These are phyloP conservation scores for Colletotrichum lindemuthianum DNA, from an alignment of 2,329 filamentous ascomycete genomes.

Conservation along the genomic window DNA sequence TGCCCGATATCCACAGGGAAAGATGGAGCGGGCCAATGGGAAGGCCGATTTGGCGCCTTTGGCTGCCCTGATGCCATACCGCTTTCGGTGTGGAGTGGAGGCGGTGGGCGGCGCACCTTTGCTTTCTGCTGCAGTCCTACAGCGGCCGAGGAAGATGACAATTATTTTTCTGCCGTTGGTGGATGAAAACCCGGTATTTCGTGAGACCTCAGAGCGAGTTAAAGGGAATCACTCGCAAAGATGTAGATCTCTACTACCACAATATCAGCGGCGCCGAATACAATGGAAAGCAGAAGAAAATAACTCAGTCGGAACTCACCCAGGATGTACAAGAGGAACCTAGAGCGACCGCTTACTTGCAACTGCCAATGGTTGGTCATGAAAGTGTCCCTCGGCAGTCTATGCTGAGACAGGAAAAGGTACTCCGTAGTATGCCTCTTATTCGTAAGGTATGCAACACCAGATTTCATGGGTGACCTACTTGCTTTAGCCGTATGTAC, in stretches of 20 bases:
- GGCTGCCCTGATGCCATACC: constrained; percentile 35
- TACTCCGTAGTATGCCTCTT: not conserved
- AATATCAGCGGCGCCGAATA: too few relatives aligned
- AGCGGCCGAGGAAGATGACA: not conserved
- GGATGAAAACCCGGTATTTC: too few relatives aligned
- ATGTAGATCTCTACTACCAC: too few relatives aligned
- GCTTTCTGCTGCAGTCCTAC: constrained; percentile 28
- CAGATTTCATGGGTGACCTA: constrained; percentile 8
- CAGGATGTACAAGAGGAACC: too few relatives aligned
- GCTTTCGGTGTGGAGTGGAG: constrained; percentile 30
- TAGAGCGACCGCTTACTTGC: too few relatives aligned
- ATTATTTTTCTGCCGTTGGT: too few relatives aligned
- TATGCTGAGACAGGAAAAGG: not conserved
- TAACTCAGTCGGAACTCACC: too few relatives aligned
- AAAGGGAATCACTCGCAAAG: too few relatives aligned
- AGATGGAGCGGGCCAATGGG: not conserved
- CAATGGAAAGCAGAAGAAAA: too few relatives aligned
- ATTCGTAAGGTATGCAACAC: constrained; percentile 9
- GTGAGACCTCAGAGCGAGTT: too few relatives aligned
- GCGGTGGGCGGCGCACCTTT: constrained; percentile 31
- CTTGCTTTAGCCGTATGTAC: constrained; percentile 9
- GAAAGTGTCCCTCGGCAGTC: too few relatives aligned
- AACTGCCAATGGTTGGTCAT: too few relatives aligned
- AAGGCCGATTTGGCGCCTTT: not conserved
- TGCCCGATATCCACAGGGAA: constrained; percentile 8